phyloP scores from a whole-genome alignment of 768 basidiomycete species.

The Porpolomopsis calyptriformis region DNA sequence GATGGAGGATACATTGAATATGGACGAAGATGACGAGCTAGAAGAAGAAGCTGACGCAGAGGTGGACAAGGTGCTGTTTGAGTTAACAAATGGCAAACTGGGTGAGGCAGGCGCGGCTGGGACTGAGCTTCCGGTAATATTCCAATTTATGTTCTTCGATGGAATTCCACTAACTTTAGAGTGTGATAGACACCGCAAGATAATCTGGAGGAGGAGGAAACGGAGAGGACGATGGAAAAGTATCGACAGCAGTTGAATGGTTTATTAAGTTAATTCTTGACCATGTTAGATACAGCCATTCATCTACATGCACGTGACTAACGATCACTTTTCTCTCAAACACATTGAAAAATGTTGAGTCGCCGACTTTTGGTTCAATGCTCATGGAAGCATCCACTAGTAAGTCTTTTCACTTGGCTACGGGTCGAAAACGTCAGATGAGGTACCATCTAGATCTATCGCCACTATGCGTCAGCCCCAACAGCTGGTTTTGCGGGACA shows the following conservation, averaged over 20 bases:
- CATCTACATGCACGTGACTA: background rate
- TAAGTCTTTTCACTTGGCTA: constrained; percentile 18
- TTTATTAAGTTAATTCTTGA: constrained; percentile 59
- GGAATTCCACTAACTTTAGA: constrained; percentile 3
- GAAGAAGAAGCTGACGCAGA: constrained; percentile 96
- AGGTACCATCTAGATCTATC: constrained; percentile 30
- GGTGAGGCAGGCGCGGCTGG: constrained; percentile 71
- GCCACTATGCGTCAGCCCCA: constrained; percentile 67
- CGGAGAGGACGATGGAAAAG: constrained; percentile 79
- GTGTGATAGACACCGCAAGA: constrained; percentile 44
- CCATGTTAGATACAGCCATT: background rate
- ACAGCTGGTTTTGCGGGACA: constrained; percentile 86
- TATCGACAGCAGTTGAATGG: constrained; percentile 87
- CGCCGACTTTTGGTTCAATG: constrained; percentile 45
- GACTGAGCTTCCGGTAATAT: constrained; percentile 58
- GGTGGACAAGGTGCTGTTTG: constrained; percentile 92
- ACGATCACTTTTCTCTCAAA: background rate
- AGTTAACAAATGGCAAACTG: constrained; percentile 93
- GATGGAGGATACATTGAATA: constrained; percentile 85
- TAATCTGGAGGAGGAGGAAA: constrained; percentile 66
- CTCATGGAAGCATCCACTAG: constrained; percentile 41
- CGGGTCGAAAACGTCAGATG: background rate
- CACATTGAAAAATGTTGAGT: constrained; percentile 44
- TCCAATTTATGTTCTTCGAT: constrained; percentile 5
- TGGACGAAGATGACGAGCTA: constrained; percentile 90